Base-by-base conservation (phyloP, 2,329 filamentous ascomycete genomes). In the Westerdykella sp. region DNA sequence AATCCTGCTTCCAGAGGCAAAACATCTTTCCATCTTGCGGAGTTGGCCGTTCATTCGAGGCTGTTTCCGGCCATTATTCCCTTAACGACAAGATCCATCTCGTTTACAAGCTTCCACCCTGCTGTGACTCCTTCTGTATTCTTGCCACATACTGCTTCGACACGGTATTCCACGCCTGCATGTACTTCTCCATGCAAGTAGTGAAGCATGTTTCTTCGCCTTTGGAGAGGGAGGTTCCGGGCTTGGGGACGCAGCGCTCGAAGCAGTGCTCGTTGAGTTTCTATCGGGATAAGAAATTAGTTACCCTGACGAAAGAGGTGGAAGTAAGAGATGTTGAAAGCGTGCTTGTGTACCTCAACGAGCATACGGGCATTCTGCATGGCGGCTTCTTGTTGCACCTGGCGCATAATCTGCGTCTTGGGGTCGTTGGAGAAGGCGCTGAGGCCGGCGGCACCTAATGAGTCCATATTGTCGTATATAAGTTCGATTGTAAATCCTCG, bases 261-360 rank as follows among this genome's bases (percentile, higher is more conserved):
- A 76, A 77, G 65, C 74, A 77, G 65, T 77, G 73, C 54, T 76
- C 73, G 63, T 77, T 77, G 50, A 77, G 64, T 70, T 76, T 77
- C 73, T 76, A 45, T 15, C 13, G 23, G 23, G 23, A 21, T 7
- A 37, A 6, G n/a, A 5, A 9, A 28, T 34, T n/a, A 16, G n/a
- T n/a, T 32, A n/a, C n/a, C 14, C 36, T 45, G 22, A 44, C 14
- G 21, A n/a, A 2, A 3, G 37, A 44, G 28, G 6, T 32, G 15
- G 2, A 37, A 15, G 14, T 12, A 34, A 40, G 46, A 23, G 25
- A 41, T 16, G 13, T 23, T 34, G n/a, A 15, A 14, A 14, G 37
- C 42, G 12, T 42, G 28, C 28, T 30, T 35, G 46, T 35, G 25
- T 57, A 73, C 72, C 54, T 75, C 73, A 47, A 76, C 72, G 10